Percentiles rank a stretch among this genome's conserved stretches.
Conservation (phyloP, 148 eudicot species). For the Nyssa sinensis region DNA sequence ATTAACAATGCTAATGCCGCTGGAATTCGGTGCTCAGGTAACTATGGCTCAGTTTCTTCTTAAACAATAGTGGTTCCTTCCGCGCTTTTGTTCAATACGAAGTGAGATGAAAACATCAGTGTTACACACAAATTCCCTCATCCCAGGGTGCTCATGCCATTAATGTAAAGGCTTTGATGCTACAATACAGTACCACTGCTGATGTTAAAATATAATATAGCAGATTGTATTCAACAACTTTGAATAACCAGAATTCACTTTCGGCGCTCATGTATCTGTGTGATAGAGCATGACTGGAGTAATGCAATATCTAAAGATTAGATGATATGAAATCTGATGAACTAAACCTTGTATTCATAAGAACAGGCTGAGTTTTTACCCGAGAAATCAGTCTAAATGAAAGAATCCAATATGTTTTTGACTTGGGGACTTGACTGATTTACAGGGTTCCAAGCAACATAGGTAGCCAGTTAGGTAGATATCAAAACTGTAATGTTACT, state of each 20-base stretch:
- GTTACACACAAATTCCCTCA: neutral
- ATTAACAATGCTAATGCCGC: conserved; percentile 12
- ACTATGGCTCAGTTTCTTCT: neutral
- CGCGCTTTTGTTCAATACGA: neutral
- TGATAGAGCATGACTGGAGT: neutral
- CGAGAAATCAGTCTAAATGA: too few relatives aligned
- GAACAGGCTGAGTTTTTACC: too few relatives aligned
- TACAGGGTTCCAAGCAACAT: neutral
- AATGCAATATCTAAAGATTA: neutral
- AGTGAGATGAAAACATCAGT: neutral
- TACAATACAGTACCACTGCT: neutral
- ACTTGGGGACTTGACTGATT: neutral
- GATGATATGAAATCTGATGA: neutral
- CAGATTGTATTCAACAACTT: neutral
- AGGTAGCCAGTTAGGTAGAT: neutral
- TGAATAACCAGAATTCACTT: neutral
- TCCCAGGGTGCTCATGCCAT: neutral
- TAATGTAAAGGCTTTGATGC: neutral
- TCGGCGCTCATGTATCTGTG: neutral
- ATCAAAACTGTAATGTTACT: neutral
- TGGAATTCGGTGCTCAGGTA: neutral
- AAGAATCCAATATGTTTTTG: neutral
- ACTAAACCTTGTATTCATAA: neutral
- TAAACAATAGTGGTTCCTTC: neutral
- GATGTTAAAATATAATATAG: neutral